Base-by-base conservation (phyloP, 352 stramenopile genomes). In the Phytopythium vexans region DNA sequence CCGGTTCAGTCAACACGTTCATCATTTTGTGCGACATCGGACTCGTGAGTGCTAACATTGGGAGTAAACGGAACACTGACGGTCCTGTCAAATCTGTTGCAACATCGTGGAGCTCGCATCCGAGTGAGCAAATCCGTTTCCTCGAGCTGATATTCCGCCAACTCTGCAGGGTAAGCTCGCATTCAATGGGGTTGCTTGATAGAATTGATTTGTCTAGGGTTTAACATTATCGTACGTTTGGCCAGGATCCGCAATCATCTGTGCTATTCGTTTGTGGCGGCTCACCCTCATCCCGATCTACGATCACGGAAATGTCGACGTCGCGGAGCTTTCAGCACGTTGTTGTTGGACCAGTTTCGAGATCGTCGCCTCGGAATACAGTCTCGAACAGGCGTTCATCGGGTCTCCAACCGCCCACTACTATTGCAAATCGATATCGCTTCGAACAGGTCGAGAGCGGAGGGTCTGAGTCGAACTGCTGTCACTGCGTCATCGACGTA, bases 11-110 rank as follows among this genome's bases (percentile, higher is more conserved):
- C 10, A 68, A 68, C 32, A 60, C 62, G 14, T 38, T 82, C 16
- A 43, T 86, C 0, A 58, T 92, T 43, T 55, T 88, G 9, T 85
- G 78, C n/a, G 78, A 89, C 34, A 12, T 69, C 0, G 74, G 72
- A 16, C 53, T 92, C 11, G 62, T 76, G 16, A 41, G 45, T 60
- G 53, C 56, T 49, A 33, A 36, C 59, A 16, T 7, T 39, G 51
- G 34, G 16, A 12, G n/a, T 60, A 53, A 42, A 49, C n/a, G 6
- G 12, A 3, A 44, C 62, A 21, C 52, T 60, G 11, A 56, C 12
- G n/a, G 35, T 46, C 45, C 64, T 64, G 31, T 80, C 41, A 45
- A 11, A 45, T 11, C 62, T 8, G 41, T 56, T 35, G 36, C 32
- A 15, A 53, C 16, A 4, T 72, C 67, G 10, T 86, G 75, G 75